A percentile compares a stretch with the other conserved stretches of the same genome.
Conservation (phyloP, 345 rosid genomes). For the Crucihimalaya himalaica region DNA sequence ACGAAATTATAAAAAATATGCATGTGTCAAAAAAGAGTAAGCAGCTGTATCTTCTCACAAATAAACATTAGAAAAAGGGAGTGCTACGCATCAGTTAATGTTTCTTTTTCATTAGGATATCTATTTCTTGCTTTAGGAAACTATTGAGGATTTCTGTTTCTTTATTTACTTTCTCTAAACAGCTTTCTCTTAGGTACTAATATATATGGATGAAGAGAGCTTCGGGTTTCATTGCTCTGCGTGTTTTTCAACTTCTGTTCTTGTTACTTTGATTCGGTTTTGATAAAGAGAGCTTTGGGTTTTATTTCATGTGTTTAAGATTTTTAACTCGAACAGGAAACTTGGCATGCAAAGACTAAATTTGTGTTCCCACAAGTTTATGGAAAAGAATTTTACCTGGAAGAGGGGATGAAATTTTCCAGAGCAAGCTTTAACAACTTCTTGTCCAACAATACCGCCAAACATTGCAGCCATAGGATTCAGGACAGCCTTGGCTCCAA, state of each 20-base stretch:
- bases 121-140: background rate
- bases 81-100: background rate
- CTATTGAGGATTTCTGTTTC: background rate
- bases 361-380: background rate
- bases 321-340: background rate
- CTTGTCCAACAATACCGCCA: slow-evolving; percentile 98
- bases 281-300: background rate
- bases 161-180: background rate
- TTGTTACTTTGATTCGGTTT: background rate
- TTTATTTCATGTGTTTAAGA: background rate
- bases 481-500: slow-evolving; percentile 92
- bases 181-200: background rate
- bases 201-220: background rate
- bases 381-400: slow-evolving; percentile 56
- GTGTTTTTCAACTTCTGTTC: background rate
- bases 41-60: background rate
- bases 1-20: slow-evolving; percentile 8
- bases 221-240: background rate
- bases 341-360: slow-evolving; percentile 9
- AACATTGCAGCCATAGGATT: slow-evolving; percentile 99
- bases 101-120: background rate
- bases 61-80: background rate
- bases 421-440: slow-evolving; percentile 97
- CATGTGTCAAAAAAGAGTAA: background rate
- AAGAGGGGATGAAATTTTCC: slow-evolving; percentile 96